Conservation (phyloP, 257 asterid genomes). For the Solanum stenotomum region DNA sequence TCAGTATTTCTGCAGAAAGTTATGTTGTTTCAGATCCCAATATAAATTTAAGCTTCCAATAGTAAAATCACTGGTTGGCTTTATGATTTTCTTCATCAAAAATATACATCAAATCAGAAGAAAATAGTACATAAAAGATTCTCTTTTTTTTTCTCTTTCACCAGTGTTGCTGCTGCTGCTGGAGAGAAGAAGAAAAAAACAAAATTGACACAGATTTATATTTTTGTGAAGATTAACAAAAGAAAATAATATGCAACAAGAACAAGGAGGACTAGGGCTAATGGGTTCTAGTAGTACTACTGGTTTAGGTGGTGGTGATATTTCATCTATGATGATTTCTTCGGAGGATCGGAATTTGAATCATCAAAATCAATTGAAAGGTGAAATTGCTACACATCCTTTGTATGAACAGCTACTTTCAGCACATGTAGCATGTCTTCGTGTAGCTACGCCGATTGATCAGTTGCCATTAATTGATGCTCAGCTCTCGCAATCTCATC, state of each 20-base stretch:
- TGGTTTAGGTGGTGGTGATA: conserved; percentile 18
- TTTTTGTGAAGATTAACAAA: background rate
- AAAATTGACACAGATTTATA: background rate
- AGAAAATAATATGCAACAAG: conserved; percentile 26
- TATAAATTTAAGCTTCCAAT: background rate
- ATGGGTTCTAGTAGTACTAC: conserved; percentile 16
- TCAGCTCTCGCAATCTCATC: conserved; percentile 73
- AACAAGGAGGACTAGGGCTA: conserved; percentile 28
- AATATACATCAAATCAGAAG: background rate
- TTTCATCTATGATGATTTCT: conserved; percentile 11
- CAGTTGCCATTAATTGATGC: conserved; percentile 85
- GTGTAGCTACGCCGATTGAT: conserved; percentile 97
- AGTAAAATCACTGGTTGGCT: conserved; percentile 17
- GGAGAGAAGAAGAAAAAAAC: background rate
- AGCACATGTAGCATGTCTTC: conserved; percentile 91
- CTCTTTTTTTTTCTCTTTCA: conserved; percentile 1
- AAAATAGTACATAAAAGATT: background rate
- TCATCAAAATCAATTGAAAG: conserved; percentile 45
- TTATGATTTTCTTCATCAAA: background rate
- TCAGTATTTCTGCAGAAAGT: conserved; percentile 51
- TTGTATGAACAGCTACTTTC: conserved; percentile 77
- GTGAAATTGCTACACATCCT: conserved; percentile 84
- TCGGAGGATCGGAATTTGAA: background rate
- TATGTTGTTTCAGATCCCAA: conserved; percentile 59
- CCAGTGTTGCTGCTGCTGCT: background rate